These are phyloP conservation scores for Hsuehochloa calcarea DNA, from an alignment of 176 grass and related monocot species.

Conservation along the genomic window DNA sequence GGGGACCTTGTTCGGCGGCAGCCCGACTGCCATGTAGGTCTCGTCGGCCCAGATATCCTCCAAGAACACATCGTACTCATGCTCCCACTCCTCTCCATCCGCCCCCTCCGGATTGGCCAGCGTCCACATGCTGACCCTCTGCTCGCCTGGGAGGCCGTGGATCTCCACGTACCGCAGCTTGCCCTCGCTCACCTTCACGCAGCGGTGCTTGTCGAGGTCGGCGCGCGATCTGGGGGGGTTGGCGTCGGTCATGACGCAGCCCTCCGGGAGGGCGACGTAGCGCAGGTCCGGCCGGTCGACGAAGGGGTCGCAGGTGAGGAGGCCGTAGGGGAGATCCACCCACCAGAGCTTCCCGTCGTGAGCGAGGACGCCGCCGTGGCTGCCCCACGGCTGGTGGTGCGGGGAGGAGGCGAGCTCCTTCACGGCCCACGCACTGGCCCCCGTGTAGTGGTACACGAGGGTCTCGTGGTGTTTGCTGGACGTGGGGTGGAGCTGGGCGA, in stretches of 20 bases:
- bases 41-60: slow-evolving; percentile 8
- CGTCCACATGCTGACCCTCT: neutral
- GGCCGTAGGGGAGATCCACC: neutral
- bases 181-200: neutral
- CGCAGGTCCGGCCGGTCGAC: neutral
- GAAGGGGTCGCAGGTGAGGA: slow-evolving; percentile 32
- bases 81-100: neutral
- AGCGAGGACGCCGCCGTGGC: neutral
- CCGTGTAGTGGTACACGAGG: slow-evolving; percentile 2
- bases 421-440: neutral
- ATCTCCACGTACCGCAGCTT: slow-evolving; percentile 8
- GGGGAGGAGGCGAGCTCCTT: neutral
- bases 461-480: neutral
- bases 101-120: neutral
- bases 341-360: slow-evolving; percentile 10
- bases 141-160: neutral
- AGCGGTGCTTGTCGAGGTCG: neutral
- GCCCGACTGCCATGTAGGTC: neutral
- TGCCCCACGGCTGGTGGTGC: neutral
- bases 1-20: neutral
- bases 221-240: no score
- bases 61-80: neutral
- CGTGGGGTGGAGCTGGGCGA: neutral
- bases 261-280: neutral
- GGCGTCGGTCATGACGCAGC: no score